Evolutionary conservation across 306 rosid species (phyloP), one percentile per base, ranked within the genome.

Genomic region (Erythrophleum fordii): DNA sequence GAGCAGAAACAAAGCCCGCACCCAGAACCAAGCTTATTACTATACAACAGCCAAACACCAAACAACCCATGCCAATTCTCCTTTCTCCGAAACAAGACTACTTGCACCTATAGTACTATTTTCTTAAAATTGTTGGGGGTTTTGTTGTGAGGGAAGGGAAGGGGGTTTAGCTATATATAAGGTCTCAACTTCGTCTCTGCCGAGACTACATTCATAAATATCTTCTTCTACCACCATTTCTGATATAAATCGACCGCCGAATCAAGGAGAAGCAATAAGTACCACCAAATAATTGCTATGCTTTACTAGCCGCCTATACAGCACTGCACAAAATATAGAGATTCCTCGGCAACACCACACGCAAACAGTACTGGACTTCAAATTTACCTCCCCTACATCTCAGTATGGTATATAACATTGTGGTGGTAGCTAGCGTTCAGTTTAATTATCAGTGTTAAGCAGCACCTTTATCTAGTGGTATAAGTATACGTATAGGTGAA

Each of bases 231-330:
- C 29, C 73, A 41, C 73, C 29, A n/a, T 17, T 14, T 18, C 58
- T 25, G 5, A 52, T 52, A 52, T 52, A 52, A 52, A 49, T 49
- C 22, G 16, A 49, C 55, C 55, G 55, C 72, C 72, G 22, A 41
- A n/a, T 39, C 42, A 29, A 64, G 70, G 31, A 13, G 35, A 17
- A 17, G 22, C 25, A 42, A 37, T 6, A 26, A 29, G 44, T 64
- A 4, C 70, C 22, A 28, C 23, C 0, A 29, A 35, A 64, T 64
- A 31, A 62, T 26, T 55, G 28, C 58, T 55, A 22, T 52, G 39
- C 67, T 26, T 61, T 61, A 61, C 68, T 61, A 61, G 68, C 68
- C 68, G 41, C 41, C 68, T 28, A 29, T 28, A 14, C 0, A 60
- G 37, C 37, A 25, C 28, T 22, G 28, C 4, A 20, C 9, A 22